A percentile compares a stretch with the other conserved stretches of the same genome.
phyloP scores from a whole-genome alignment of 305 asterid species.

The Fraxinus baroniana region DNA sequence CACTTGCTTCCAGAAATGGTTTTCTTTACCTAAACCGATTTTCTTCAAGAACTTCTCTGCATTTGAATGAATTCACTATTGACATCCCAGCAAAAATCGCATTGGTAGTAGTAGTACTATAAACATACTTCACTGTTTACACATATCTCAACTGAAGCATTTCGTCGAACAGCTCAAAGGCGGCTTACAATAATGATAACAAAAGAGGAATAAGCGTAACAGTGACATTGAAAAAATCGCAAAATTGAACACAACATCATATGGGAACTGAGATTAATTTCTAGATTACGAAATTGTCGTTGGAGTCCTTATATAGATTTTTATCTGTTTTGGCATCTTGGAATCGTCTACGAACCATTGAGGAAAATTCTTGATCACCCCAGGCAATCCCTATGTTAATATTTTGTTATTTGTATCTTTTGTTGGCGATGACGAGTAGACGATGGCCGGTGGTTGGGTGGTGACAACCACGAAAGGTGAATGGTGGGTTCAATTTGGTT shows the following conservation, averaged over 20 bases:
- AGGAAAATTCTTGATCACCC: neutral
- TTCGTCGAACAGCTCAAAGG: conserved; percentile 20
- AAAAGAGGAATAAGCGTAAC: neutral
- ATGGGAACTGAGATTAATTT: neutral
- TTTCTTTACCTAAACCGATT: conserved; percentile 79
- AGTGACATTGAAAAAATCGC: neutral
- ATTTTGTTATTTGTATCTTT: too few relatives aligned
- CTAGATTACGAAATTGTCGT: neutral
- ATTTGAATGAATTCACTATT: conserved; percentile 35
- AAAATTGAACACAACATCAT: neutral
- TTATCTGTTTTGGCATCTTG: conserved; percentile 28
- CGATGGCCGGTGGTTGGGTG: too few relatives aligned
- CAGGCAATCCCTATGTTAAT: neutral
- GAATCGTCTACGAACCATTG: conserved; percentile 21
- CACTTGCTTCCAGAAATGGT: conserved; percentile 84
- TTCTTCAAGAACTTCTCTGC: conserved; percentile 57
- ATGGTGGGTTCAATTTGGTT: too few relatives aligned
- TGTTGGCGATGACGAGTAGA: too few relatives aligned
- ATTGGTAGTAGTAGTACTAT: neutral
- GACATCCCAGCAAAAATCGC: conserved; percentile 25
- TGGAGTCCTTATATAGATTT: neutral
- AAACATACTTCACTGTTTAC: neutral
- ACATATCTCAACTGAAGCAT: neutral
- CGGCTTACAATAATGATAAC: neutral
- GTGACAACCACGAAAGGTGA: too few relatives aligned